Evolutionary conservation across 2,329 filamentous ascomycete genomes (phyloP).

Genomic region (Dryadomyces sulphureus): DNA sequence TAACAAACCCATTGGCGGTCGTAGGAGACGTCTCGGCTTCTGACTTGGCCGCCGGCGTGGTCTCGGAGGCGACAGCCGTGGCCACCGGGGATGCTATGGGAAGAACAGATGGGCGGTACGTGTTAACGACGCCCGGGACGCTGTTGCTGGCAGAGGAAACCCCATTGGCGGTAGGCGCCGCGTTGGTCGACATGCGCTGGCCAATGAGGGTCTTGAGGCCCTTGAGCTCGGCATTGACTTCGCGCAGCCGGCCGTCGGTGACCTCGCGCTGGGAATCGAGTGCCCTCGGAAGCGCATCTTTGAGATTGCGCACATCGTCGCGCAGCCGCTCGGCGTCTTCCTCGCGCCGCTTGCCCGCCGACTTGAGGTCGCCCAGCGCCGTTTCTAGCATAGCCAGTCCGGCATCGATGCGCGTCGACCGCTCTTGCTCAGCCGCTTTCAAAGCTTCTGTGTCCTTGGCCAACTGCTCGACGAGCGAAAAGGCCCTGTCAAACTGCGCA

Average conservation of each 20-base stretch:
- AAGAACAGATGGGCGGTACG: slow-evolving; percentile 5
- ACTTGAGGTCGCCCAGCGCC: slow-evolving; percentile 69
- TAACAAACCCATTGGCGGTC: slow-evolving; percentile 1
- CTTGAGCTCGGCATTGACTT: slow-evolving; percentile 75
- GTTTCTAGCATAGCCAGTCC: slow-evolving; percentile 73
- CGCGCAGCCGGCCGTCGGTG: slow-evolving; percentile 66
- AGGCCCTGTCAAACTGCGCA: slow-evolving; percentile 84
- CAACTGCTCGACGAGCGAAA: slow-evolving; percentile 80
- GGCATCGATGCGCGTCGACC: slow-evolving; percentile 69
- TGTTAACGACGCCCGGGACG: slow-evolving; percentile 2
- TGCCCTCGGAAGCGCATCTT: slow-evolving; percentile 76
- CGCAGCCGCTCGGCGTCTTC: slow-evolving; percentile 76
- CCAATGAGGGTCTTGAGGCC: slow-evolving; percentile 80
- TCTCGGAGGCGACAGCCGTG: slow-evolving; percentile 9
- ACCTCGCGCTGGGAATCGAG: slow-evolving; percentile 76
- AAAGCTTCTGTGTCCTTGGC: slow-evolving; percentile 78
- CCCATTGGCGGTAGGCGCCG: background rate
- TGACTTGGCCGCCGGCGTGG: slow-evolving; percentile 11
- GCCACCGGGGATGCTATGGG: slow-evolving; percentile 12
- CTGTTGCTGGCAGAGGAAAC: slow-evolving; percentile 8
- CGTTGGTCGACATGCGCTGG: slow-evolving; percentile 38
- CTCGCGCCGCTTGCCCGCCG: slow-evolving; percentile 65
- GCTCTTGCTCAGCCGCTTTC: slow-evolving; percentile 71
- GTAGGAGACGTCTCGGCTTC: slow-evolving; percentile 9
- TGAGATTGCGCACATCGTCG: slow-evolving; percentile 70